phyloP scores from a whole-genome alignment of 371 early-diverging fungal species.

The Syncephalastrum contaminatum region DNA sequence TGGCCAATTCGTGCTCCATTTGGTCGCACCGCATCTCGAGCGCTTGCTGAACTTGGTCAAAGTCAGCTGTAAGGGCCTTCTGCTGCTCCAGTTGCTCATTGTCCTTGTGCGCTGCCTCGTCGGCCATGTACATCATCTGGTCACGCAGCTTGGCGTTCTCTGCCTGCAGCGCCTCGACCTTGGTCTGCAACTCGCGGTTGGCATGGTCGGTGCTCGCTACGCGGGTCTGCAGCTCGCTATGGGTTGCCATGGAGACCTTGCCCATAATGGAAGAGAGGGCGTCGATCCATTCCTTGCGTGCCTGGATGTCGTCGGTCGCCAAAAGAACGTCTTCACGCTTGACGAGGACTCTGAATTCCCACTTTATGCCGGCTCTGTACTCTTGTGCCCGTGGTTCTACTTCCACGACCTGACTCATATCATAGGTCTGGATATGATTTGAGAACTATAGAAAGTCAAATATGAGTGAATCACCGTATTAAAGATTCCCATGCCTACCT shows the following conservation, averaged over 20 bases:
- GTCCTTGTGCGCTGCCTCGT: constrained; percentile 19
- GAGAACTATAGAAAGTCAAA: constrained; percentile 26
- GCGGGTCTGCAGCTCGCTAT: constrained; percentile 43
- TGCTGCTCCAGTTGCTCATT: constrained; percentile 16
- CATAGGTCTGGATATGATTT: constrained; percentile 48
- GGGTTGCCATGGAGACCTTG: constrained; percentile 48
- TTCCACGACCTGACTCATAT: constrained; percentile 53
- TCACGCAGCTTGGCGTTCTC: constrained; percentile 32
- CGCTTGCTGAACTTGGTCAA: constrained; percentile 22
- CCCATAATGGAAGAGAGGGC: constrained; percentile 53
- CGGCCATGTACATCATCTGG: constrained; percentile 24
- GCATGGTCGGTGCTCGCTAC: constrained; percentile 35
- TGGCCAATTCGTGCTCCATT: constrained; percentile 20
- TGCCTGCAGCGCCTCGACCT: constrained; percentile 26
- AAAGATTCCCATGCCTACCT: constrained; percentile 21
- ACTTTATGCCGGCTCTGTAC: constrained; percentile 42
- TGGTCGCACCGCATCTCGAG: constrained; percentile 30
- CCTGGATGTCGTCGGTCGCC: constrained; percentile 42
- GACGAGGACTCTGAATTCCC: constrained; percentile 47
- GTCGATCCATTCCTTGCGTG: constrained; percentile 48
- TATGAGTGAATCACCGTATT: not conserved
- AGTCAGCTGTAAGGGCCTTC: constrained; percentile 14
- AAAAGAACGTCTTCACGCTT: constrained; percentile 43
- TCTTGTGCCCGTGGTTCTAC: constrained; percentile 46
- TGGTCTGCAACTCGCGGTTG: constrained; percentile 37